Percentiles rank a stretch among this genome's conserved stretches.
Conservation (phyloP, 305 asterid genomes). For the Fraxinus xanthoxyloides region DNA sequence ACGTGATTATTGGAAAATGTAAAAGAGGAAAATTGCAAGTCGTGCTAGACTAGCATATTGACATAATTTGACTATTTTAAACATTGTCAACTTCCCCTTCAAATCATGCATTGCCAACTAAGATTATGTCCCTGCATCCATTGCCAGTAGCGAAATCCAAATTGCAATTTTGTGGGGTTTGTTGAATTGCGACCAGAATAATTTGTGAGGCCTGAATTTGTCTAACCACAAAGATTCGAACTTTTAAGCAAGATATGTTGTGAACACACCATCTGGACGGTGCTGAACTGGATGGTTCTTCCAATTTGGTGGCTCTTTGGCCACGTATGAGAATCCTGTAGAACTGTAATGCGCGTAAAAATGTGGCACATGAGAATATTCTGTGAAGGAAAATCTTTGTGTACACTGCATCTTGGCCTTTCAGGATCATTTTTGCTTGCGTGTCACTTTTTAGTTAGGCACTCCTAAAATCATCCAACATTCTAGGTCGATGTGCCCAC, state of each 20-base stretch:
- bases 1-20: background rate
- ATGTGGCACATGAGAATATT: background rate
- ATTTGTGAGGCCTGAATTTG: slow-evolving; percentile 46
- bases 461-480: background rate
- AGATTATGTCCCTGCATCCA: too few species aligned
- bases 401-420: background rate
- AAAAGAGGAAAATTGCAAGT: background rate
- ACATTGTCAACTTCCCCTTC: too few species aligned
- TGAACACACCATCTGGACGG: background rate
- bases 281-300: slow-evolving; percentile 1
- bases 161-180: slow-evolving; percentile 13
- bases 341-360: background rate
- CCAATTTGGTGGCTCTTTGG: slow-evolving; percentile 2
- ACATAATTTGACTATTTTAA: too few species aligned
- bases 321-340: background rate
- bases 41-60: too few species aligned
- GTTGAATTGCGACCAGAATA: slow-evolving; percentile 44
- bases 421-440: background rate
- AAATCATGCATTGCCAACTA: too few species aligned
- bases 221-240: slow-evolving; percentile 35
- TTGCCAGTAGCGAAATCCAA: too few species aligned
- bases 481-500: background rate
- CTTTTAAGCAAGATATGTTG: background rate
- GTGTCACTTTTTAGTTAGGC: background rate
- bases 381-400: too few species aligned